Percentiles rank a stretch among this genome's conserved stretches.
phyloP scores from a whole-genome alignment of 2,329 filamentous ascomycete genomes.

The Ophiostoma piceae region DNA sequence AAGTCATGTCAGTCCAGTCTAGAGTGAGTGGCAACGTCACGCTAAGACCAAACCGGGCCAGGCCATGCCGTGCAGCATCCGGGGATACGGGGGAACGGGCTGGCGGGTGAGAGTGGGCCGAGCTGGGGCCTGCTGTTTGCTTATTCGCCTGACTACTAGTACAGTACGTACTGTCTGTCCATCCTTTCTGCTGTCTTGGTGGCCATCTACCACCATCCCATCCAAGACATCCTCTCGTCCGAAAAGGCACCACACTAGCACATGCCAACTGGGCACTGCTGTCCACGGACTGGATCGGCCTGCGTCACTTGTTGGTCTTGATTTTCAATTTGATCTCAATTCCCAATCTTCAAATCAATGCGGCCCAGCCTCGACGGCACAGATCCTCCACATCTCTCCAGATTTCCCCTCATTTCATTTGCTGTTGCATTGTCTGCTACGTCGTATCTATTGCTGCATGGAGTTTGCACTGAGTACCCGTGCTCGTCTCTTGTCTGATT shows the following conservation, averaged over 20 bases:
- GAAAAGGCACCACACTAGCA: conserved; percentile 12
- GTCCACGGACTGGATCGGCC: background rate
- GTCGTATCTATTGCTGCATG: background rate
- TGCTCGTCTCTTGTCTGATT: background rate
- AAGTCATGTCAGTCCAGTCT: background rate
- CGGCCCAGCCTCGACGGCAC: conserved; percentile 1
- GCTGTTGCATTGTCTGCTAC: background rate
- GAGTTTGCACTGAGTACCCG: too few species aligned
- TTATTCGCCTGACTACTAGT: background rate
- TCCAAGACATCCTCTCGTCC: conserved; percentile 25
- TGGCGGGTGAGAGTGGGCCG: conserved; percentile 21
- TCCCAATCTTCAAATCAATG: background rate
- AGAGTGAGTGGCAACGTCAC: conserved; percentile 1
- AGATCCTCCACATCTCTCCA: background rate
- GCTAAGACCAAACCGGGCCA: conserved; percentile 18
- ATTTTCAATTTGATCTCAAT: background rate
- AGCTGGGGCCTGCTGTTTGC: too few species aligned
- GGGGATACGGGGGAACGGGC: conserved; percentile 23
- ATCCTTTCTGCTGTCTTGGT: conserved; percentile 9
- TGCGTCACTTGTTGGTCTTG: background rate
- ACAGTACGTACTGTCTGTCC: background rate
- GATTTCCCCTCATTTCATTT: conserved; percentile 1
- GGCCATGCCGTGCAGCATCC: conserved; percentile 19
- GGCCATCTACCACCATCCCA: background rate
- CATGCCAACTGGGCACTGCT: background rate